Conservation (phyloP, 2,329 filamentous ascomycete species). For the Ophiocordyceps camponoti-rufipedis region DNA sequence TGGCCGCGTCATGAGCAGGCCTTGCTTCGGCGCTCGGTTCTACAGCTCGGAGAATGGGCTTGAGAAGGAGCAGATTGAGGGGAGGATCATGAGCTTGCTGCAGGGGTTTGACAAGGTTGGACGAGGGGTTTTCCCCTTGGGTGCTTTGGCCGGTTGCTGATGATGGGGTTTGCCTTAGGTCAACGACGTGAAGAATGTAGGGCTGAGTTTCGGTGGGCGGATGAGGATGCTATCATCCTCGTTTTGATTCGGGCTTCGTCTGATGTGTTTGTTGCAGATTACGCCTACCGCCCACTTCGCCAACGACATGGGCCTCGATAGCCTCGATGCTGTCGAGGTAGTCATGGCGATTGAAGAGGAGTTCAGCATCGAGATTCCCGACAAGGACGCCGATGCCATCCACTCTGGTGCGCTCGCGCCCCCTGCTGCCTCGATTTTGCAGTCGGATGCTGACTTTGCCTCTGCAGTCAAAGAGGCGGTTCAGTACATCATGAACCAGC, state of each 20-base stretch:
- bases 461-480: constrained; percentile 75
- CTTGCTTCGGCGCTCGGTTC: constrained; percentile 50
- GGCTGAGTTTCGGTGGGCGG: constrained; percentile 3
- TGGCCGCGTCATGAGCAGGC: constrained; percentile 37
- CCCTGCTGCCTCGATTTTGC: not conserved
- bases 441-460: not conserved
- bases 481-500: constrained; percentile 83
- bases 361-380: constrained; percentile 87
- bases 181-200: constrained; percentile 45
- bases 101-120: constrained; percentile 88
- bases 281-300: constrained; percentile 73
- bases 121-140: constrained; percentile 1
- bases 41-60: constrained; percentile 74
- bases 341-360: constrained; percentile 99
- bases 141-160: not conserved
- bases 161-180: constrained; percentile 27
- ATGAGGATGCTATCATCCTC: not conserved
- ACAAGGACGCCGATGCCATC: constrained; percentile 89
- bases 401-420: constrained; percentile 56
- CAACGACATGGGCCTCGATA: constrained; percentile 94
- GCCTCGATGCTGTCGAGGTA: constrained; percentile 95
- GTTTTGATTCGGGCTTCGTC: not conserved
- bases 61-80: constrained; percentile 70
- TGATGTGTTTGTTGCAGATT: constrained; percentile 37
- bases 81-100: constrained; percentile 79